Evolutionary conservation across 208 protist genomes (phyloP).

Genomic region (Acanthamoeba royreba): DNA sequence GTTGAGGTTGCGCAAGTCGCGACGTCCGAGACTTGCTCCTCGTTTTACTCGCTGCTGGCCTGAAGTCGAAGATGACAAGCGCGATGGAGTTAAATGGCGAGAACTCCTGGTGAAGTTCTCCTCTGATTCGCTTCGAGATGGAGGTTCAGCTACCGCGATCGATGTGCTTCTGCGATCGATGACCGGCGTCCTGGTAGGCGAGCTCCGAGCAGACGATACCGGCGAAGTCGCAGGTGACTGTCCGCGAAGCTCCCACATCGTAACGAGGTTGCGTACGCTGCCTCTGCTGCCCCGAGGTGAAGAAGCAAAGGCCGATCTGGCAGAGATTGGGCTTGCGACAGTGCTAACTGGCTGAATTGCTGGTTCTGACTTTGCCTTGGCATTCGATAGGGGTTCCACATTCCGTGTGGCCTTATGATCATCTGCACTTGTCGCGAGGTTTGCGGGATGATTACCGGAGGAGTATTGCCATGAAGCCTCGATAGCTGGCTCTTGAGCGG

Average conservation of each 20-base stretch:
- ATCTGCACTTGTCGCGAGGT: no score
- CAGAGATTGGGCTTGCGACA: no score
- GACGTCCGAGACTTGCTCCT: not conserved
- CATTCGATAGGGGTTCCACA: no score
- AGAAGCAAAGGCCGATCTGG: no score
- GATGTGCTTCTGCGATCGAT: not conserved
- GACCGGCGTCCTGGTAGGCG: not conserved
- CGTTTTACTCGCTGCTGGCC: not conserved
- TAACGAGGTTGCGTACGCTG: not conserved
- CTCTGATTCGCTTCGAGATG: not conserved
- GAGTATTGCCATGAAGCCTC: no score
- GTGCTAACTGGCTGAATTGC: no score
- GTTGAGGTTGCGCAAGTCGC: not conserved
- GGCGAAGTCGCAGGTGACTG: not conserved
- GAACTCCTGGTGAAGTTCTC: not conserved
- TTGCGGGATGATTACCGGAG: no score
- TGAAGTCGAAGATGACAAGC: not conserved
- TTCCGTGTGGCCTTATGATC: no score
- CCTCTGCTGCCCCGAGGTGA: not conserved
- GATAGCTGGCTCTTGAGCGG: no score
- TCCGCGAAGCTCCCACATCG: not conserved
- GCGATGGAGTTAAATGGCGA: not conserved
- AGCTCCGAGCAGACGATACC: not conserved
- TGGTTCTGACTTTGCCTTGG: no score
- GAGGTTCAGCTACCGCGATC: not conserved